Conservation (phyloP, 2,329 filamentous ascomycete species). For the Ascomycota sp. region DNA sequence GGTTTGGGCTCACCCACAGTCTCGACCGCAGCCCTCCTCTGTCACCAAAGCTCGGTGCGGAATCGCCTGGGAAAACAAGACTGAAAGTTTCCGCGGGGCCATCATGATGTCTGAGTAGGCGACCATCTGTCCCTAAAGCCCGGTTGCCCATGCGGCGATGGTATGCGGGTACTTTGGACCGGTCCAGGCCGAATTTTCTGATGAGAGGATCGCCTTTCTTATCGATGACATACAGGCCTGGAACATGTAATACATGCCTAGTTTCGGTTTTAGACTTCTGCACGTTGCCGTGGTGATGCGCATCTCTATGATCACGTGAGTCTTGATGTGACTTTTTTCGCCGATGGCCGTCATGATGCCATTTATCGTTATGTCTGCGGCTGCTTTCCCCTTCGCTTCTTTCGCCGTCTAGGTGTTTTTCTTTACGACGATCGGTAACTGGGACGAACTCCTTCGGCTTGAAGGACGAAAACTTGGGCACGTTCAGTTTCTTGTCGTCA, state of each 20-base stretch:
- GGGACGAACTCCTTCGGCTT: conserved; percentile 20
- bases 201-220: conserved; percentile 59
- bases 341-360: conserved; percentile 4
- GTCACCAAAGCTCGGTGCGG: conserved; percentile 11
- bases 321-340: conserved; percentile 2
- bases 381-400: conserved; percentile 5
- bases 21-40: conserved; percentile 27
- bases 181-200: conserved; percentile 52
- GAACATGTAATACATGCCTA: conserved; percentile 2
- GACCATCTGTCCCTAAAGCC: conserved; percentile 43
- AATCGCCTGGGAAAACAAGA: conserved; percentile 24
- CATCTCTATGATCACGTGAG: conserved; percentile 1
- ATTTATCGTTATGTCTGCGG: not conserved
- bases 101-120: conserved; percentile 46
- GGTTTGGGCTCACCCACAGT: conserved; percentile 13
- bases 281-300: too few relatives aligned
- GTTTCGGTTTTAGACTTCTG: conserved; percentile 1
- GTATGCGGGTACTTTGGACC: conserved; percentile 52
- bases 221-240: conserved; percentile 39
- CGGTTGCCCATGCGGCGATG: conserved; percentile 45
- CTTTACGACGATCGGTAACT: conserved; percentile 11
- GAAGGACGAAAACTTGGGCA: conserved; percentile 59
- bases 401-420: conserved; percentile 4
- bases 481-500: conserved; percentile 6
- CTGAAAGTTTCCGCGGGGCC: conserved; percentile 35